phyloP scores from a whole-genome alignment of 2,329 filamentous ascomycete species.

The Dryadomyces quercus-mongolicae region DNA sequence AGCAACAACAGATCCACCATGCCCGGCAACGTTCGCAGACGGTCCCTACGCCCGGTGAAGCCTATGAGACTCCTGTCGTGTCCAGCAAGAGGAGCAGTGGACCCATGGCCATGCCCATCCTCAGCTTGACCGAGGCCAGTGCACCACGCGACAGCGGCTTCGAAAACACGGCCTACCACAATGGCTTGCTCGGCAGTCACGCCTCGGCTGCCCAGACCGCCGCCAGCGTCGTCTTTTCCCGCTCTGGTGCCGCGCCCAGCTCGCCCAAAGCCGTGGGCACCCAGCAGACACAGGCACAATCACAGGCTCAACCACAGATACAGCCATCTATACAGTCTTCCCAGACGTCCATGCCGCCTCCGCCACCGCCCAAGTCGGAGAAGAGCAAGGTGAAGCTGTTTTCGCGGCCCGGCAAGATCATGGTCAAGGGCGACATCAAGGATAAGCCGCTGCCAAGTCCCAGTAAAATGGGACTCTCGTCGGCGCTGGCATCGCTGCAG shows the following conservation, averaged over 20 bases:
- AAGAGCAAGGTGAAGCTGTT: slow-evolving; percentile 76
- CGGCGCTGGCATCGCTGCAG: slow-evolving; percentile 53
- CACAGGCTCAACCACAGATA: slow-evolving; percentile 14
- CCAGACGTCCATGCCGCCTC: slow-evolving; percentile 20
- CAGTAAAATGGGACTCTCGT: slow-evolving; percentile 55
- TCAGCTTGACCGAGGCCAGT: slow-evolving; percentile 54
- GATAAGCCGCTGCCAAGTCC: slow-evolving; percentile 61
- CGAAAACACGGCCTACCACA: slow-evolving; percentile 40
- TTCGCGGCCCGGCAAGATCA: slow-evolving; percentile 64
- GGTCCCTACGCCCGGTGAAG: slow-evolving; percentile 43
- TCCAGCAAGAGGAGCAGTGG: slow-evolving; percentile 29
- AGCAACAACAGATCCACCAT: slow-evolving; percentile 35
- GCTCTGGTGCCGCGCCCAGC: slow-evolving; percentile 36
- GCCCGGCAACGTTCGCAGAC: slow-evolving; percentile 64
- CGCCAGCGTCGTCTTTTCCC: slow-evolving; percentile 61
- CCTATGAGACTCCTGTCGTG: slow-evolving; percentile 22
- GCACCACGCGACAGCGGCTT: slow-evolving; percentile 46
- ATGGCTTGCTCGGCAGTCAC: slow-evolving; percentile 47
- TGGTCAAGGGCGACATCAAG: slow-evolving; percentile 54
- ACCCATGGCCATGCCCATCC: slow-evolving; percentile 47
- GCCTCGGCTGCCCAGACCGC: slow-evolving; percentile 57
- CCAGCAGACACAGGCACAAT: slow-evolving; percentile 12
- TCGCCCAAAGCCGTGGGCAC: slow-evolving; percentile 26
- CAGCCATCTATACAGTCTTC: slow-evolving; percentile 17
- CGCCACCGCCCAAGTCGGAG: slow-evolving; percentile 41